These are phyloP conservation scores for Colletotrichum tofieldiae DNA, from an alignment of 2,329 filamentous ascomycete genomes.

Conservation along the genomic window DNA sequence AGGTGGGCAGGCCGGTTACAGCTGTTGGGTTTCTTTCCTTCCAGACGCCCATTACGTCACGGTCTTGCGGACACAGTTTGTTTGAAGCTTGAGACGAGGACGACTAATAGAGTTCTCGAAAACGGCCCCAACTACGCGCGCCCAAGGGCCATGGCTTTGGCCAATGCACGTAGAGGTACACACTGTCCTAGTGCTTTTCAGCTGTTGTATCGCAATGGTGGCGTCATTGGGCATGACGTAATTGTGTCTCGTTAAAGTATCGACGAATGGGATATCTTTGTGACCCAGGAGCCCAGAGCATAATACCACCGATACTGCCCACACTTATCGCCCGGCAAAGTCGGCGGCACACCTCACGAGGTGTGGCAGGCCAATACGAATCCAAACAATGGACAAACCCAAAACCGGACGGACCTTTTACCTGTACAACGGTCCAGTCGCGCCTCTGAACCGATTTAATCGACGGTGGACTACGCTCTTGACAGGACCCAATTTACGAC, in stretches of 20 bases:
- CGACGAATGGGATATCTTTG: constrained; percentile 27
- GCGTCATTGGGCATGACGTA: constrained; percentile 40
- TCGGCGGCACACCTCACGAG: constrained; percentile 20
- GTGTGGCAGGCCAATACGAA: not conserved
- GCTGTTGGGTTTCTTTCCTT: not conserved
- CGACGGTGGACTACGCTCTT: constrained; percentile 12
- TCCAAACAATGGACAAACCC: constrained; percentile 13
- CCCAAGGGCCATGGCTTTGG: constrained; percentile 21
- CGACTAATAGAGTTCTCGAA: constrained; percentile 39
- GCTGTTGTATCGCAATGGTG: constrained; percentile 26
- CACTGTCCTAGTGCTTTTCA: constrained; percentile 34
- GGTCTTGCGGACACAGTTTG: constrained; percentile 18
- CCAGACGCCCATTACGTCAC: constrained; percentile 35
- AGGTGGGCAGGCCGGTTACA: not conserved
- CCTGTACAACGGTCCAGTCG: not conserved
- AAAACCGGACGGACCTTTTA: not conserved
- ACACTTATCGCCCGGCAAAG: constrained; percentile 22
- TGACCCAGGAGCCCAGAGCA: constrained; percentile 16
- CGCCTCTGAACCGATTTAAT: constrained; percentile 1
- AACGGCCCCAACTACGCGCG: constrained; percentile 18
- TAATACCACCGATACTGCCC: not conserved
- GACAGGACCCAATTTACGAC: not conserved
- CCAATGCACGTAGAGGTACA: constrained; percentile 9
- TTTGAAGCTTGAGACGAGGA: constrained; percentile 35
- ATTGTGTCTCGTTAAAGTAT: constrained; percentile 19